phyloP scores from a whole-genome alignment of 805 yeast species.

The Gaillardinia entomophila region DNA sequence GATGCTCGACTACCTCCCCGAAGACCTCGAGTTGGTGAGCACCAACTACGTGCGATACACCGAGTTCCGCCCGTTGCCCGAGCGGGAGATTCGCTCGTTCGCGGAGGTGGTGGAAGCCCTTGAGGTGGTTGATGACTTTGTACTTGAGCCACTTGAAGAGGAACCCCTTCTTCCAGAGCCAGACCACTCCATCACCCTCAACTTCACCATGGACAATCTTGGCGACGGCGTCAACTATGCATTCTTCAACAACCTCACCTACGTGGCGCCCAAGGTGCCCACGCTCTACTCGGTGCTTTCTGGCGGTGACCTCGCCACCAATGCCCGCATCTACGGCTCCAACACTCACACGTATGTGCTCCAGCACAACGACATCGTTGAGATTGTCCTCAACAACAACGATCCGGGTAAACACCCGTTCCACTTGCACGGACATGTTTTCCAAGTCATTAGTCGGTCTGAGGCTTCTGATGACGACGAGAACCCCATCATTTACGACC shows the following conservation, averaged over 20 bases:
- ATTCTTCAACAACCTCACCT: constrained; percentile 64
- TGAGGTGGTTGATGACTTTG: constrained; percentile 63
- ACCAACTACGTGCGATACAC: constrained; percentile 55
- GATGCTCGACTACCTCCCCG: constrained; percentile 69
- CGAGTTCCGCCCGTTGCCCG: constrained; percentile 20
- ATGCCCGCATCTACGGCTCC: constrained; percentile 66
- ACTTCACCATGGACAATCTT: constrained; percentile 59
- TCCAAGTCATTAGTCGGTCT: constrained; percentile 56
- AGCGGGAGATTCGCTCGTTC: constrained; percentile 24
- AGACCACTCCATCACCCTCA: constrained; percentile 55
- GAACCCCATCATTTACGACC: constrained; percentile 45
- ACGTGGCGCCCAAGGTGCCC: constrained; percentile 65
- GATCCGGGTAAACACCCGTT: constrained; percentile 80
- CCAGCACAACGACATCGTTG: constrained; percentile 58
- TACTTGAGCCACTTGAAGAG: constrained; percentile 57
- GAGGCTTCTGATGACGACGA: constrained; percentile 48
- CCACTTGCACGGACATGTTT: constrained; percentile 72
- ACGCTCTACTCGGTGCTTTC: constrained; percentile 59
- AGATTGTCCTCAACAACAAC: constrained; percentile 69
- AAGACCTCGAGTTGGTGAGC: constrained; percentile 47
- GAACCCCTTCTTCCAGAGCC: constrained; percentile 49
- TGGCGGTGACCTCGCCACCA: constrained; percentile 51
- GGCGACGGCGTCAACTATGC: constrained; percentile 77
- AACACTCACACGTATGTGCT: constrained; percentile 62
- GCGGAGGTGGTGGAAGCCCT: constrained; percentile 27